Base-by-base conservation (phyloP, 2,329 filamentous ascomycete species). In the Cadophora sp. region DNA sequence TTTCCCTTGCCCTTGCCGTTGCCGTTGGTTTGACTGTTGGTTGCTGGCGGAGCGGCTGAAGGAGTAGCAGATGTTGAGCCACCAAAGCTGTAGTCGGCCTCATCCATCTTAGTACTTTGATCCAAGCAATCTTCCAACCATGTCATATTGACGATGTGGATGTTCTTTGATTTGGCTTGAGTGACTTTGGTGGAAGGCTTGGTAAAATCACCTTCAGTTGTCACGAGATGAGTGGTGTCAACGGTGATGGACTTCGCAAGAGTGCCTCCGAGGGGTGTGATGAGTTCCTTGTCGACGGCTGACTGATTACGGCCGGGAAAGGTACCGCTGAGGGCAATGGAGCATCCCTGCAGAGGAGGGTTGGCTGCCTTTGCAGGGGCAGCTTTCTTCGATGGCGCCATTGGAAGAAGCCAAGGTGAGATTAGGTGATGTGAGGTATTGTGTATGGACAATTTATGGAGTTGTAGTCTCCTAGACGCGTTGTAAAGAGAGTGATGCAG, bases 91-190 rank as follows among this genome's bases (percentile, higher is more conserved):
- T 79, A 81, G 26, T 58, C 62, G 26, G 66, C 71, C 72, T 82
- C 82, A 2, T 74, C 62, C 63, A 83, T 74, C 37, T 79, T 81
- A 12, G 79, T 76, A 56, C 80, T 80, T 19, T 79, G 77, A 16
- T 79, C 70, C 46, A 85, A 79, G 26, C 84, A 88, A n/a, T 89
- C 84, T 1, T 85, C 71, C n/a, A 89, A 79, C 91, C 91, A 93
- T 16, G 85, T 79, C 0, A 89, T 77, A 11, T 79, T 82, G 29
- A 93, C 84, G 56, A 92, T 82, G 2, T 83, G 82, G 14, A 91
- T 79, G 24, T 77, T 80, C 40, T 83, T 80, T 14, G 80, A 72
- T 11, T 80, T 76, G 80, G 71, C 86, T 43, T 69, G 64, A 19
- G 67, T 68, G 24, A 71, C 84, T 74, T 90, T 90, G 53, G 79